Base-by-base conservation (phyloP, 305 asterid genomes). In the Fraxinus xanthoxyloides region DNA sequence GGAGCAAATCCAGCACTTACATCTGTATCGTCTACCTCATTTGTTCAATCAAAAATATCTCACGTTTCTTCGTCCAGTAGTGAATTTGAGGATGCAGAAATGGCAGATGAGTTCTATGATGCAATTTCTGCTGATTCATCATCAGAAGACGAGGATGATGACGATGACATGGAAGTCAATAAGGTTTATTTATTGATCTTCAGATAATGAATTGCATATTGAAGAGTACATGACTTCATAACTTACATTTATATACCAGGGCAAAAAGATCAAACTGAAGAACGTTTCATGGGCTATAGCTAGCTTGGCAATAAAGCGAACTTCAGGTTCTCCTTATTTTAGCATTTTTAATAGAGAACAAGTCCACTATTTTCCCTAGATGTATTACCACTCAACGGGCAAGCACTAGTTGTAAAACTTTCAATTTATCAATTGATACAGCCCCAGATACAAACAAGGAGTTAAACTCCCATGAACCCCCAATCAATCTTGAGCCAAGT, bases 241-340 rank as follows among this genome's bases (percentile, higher is more conserved):
- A 76, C 77, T 75, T 56, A 72, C 80, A 38, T 26, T 77, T 38
- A 48, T 81, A 79, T 80, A 48, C 81, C 93, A 97, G 99, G 90
- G 73, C 72, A 90, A 88, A 86, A 93, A 87, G 86, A 51, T 90
- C 43, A 95, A 92, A 88, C 91, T 95, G 86, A 93, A 88, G 88
- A 97, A 91, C 82, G 90, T 92, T 83, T 87, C 98, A 84, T 95
- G 98, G 98, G 98, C 98, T 81, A 86, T 92, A 81, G 90, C 95
- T 76, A 84, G 97, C 81, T 84, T 94, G 79, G 80, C 95, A 40
- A 59, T 82, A 75, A 92, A 87, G 86, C 87, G 80, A 79, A 79
- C 81, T 73, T 82, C 93, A 84, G 99, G 98, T 97, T 85, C 15
- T 79, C 86, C 67, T 86, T 77, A 69, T 79, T 48, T 75, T 70